Percentiles rank a stretch among this genome's conserved stretches.
Evolutionary conservation across 306 rosid species (phyloP).

Genomic region (Vigna nakashimae): DNA sequence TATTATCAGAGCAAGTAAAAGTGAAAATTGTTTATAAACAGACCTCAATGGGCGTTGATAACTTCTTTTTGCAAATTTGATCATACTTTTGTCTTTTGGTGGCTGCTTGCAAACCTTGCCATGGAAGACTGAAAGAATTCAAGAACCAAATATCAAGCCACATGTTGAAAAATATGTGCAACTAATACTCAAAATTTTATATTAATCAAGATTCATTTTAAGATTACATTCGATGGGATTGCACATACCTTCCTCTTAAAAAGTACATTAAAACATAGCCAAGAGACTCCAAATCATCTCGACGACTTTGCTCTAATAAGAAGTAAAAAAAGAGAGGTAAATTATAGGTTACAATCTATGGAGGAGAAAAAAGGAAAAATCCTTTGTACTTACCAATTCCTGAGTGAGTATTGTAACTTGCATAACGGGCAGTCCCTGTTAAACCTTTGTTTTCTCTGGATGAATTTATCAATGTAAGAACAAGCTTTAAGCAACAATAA

Average conservation of each 20-base stretch:
- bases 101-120: slow-evolving; percentile 87
- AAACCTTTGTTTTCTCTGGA: slow-evolving; percentile 81
- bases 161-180: neutral
- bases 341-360: neutral
- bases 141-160: slow-evolving; percentile 33
- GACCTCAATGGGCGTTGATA: slow-evolving; percentile 79
- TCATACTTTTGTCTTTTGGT: slow-evolving; percentile 74
- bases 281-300: slow-evolving; percentile 53
- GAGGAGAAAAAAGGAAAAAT: neutral
- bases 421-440: slow-evolving; percentile 87
- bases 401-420: slow-evolving; percentile 79
- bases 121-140: slow-evolving; percentile 73
- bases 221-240: neutral
- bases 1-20: neutral
- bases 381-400: slow-evolving; percentile 48
- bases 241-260: slow-evolving; percentile 49
- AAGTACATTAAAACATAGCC: slow-evolving; percentile 50
- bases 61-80: slow-evolving; percentile 68
- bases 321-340: slow-evolving; percentile 7
- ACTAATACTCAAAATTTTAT: neutral
- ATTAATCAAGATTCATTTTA: neutral
- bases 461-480: slow-evolving; percentile 45
- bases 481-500: slow-evolving; percentile 38
- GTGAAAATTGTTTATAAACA: neutral
- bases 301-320: slow-evolving; percentile 50